Conservation (phyloP, 1,284 basidiomycete genomes). For the Trichosporon ovoides region DNA sequence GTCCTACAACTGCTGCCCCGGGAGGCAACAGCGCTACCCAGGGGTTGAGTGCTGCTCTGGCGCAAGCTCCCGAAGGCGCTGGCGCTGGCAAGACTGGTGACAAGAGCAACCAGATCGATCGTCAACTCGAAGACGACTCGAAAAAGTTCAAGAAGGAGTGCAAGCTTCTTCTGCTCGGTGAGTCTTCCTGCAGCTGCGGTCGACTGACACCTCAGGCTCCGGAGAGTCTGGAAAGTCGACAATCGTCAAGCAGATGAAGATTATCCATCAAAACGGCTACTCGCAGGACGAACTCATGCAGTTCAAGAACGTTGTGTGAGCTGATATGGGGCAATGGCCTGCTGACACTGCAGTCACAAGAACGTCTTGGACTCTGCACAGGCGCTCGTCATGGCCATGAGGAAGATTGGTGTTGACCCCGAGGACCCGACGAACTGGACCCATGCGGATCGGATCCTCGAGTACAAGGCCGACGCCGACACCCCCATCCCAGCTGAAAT, state of each 20-base stretch:
- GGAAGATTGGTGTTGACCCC: slow-evolving; percentile 81
- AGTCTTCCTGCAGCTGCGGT: slow-evolving; percentile 38
- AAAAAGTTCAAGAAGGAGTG: slow-evolving; percentile 77
- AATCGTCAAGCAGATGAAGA: slow-evolving; percentile 99
- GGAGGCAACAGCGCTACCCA: slow-evolving; percentile 20
- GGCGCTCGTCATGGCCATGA: slow-evolving; percentile 80
- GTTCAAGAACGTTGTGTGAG: slow-evolving; percentile 67
- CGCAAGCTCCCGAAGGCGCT: slow-evolving; percentile 22
- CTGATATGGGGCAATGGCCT: background rate
- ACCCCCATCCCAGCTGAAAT: slow-evolving; percentile 52
- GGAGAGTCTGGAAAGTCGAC: slow-evolving; percentile 90
- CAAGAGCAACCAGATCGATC: slow-evolving; percentile 57
- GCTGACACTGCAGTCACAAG: slow-evolving; percentile 49
- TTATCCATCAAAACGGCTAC: slow-evolving; percentile 94
- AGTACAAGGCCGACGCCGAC: slow-evolving; percentile 52
- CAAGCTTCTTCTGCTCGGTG: slow-evolving; percentile 88
- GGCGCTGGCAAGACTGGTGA: slow-evolving; percentile 40
- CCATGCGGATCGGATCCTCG: slow-evolving; percentile 52
- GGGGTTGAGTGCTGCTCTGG: slow-evolving; percentile 37
- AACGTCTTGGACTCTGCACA: slow-evolving; percentile 82
- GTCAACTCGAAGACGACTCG: slow-evolving; percentile 55
- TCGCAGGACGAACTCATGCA: slow-evolving; percentile 70
- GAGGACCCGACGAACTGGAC: slow-evolving; percentile 69
- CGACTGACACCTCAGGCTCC: slow-evolving; percentile 53
- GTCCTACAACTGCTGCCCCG: slow-evolving; percentile 24